A percentile compares a stretch with the other conserved stretches of the same genome.
phyloP scores from a whole-genome alignment of 352 stramenopile species.

The Globisporangium yorkense region DNA sequence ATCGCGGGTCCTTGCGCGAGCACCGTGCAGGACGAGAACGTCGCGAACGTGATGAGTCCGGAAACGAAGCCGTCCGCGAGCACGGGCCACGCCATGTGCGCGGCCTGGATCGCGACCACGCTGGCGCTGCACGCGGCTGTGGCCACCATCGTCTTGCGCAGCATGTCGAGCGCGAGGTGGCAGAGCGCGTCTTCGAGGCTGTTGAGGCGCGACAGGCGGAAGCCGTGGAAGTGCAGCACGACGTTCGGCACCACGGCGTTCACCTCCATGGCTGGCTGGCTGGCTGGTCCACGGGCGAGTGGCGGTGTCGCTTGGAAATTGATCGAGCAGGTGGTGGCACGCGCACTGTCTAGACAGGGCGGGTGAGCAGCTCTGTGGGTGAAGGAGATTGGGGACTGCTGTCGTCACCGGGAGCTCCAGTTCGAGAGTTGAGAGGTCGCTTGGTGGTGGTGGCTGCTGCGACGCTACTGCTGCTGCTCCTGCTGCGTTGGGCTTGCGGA shows the following conservation, averaged over 20 bases:
- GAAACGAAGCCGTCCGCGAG: conserved; percentile 27
- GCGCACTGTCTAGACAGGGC: conserved; percentile 13
- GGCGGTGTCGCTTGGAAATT: background rate
- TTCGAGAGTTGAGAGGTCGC: background rate
- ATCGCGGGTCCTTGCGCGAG: conserved; percentile 22
- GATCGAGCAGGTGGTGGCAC: background rate
- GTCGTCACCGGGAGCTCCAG: background rate
- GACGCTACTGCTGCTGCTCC: background rate
- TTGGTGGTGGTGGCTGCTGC: background rate
- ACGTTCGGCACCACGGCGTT: conserved; percentile 33
- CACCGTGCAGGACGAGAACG: conserved; percentile 36
- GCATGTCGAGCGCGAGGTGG: conserved; percentile 18
- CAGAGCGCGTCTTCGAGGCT: conserved; percentile 18
- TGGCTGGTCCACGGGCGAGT: background rate
- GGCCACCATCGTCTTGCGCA: conserved; percentile 15
- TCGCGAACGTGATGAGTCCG: conserved; percentile 43
- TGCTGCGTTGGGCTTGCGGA: background rate
- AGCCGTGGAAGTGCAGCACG: conserved; percentile 59
- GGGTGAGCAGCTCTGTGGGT: background rate
- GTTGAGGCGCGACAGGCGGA: conserved; percentile 25
- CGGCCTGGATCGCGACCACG: conserved; percentile 7
- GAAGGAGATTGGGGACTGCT: background rate
- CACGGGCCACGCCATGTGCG: conserved; percentile 20
- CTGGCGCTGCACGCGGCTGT: conserved; percentile 12
- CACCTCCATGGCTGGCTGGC: conserved; percentile 9